phyloP scores from a whole-genome alignment of 352 stramenopile species.

The Pythium dissotocum region DNA sequence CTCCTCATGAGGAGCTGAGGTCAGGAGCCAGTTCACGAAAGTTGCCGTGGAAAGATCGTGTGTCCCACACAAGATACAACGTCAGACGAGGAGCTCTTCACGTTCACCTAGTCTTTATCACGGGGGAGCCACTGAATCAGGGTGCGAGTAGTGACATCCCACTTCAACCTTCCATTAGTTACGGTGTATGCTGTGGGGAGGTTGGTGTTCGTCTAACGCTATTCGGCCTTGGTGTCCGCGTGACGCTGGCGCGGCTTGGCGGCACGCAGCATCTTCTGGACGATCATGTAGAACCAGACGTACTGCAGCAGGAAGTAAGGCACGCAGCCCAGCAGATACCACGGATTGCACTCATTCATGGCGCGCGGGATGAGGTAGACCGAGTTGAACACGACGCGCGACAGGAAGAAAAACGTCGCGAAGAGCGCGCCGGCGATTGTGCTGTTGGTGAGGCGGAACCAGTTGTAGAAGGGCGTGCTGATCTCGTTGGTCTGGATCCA shows the following conservation, averaged over 20 bases:
- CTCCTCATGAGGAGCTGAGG: neutral
- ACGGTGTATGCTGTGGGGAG: neutral
- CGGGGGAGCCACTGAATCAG: neutral
- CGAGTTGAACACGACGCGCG: slow-evolving; percentile 71
- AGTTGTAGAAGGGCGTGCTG: slow-evolving; percentile 83
- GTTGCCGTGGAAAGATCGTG: neutral
- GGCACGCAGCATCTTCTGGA: slow-evolving; percentile 43
- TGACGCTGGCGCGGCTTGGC: slow-evolving; percentile 6
- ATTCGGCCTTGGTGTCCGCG: slow-evolving; percentile 5
- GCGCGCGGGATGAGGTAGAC: slow-evolving; percentile 59
- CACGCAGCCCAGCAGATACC: slow-evolving; percentile 54
- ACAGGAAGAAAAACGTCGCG: slow-evolving; percentile 62
- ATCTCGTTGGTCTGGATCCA: slow-evolving; percentile 86
- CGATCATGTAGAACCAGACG: slow-evolving; percentile 76
- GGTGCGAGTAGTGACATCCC: neutral
- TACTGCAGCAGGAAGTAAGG: slow-evolving; percentile 79
- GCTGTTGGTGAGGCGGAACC: slow-evolving; percentile 71
- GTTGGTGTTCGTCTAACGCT: neutral
- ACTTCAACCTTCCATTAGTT: neutral
- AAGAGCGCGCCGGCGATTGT: slow-evolving; percentile 56
- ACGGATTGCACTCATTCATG: slow-evolving; percentile 40
- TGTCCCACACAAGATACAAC: neutral
- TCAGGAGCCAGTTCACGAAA: neutral
- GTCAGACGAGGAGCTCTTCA: neutral
- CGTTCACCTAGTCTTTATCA: neutral